A percentile compares a stretch with the other conserved stretches of the same genome.
Evolutionary conservation across 1,284 basidiomycete species (phyloP).

Genomic region (Cryptococcus sp.): DNA sequence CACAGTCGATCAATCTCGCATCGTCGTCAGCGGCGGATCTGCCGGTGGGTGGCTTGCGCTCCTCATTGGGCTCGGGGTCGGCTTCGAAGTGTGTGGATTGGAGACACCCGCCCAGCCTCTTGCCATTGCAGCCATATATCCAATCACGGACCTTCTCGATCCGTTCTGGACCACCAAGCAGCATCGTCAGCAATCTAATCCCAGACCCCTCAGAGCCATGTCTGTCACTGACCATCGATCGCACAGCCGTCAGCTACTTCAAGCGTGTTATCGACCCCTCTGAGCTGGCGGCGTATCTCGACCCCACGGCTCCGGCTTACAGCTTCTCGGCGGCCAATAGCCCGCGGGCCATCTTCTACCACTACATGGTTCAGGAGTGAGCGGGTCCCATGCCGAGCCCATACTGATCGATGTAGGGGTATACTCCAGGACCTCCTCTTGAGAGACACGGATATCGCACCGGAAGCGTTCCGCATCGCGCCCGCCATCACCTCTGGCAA

Average conservation of each 20-base stretch:
- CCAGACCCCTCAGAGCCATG: background rate
- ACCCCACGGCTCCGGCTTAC: constrained; percentile 7
- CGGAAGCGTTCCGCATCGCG: constrained; percentile 5
- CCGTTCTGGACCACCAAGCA: constrained; percentile 16
- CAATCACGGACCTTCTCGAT: constrained; percentile 17
- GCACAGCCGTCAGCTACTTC: background rate
- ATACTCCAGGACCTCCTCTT: constrained; percentile 8
- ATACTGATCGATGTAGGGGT: background rate
- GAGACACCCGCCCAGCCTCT: constrained; percentile 4
- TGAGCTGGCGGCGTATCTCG: constrained; percentile 4
- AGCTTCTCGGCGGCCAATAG: background rate
- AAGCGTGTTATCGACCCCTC: too few species aligned
- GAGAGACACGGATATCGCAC: constrained; percentile 2
- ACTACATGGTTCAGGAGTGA: constrained; percentile 10
- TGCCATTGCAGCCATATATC: constrained; percentile 13
- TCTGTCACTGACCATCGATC: background rate
- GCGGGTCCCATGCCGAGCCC: too few species aligned
- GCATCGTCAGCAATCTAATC: constrained; percentile 11
- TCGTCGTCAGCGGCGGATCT: constrained; percentile 15
- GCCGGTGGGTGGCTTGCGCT: constrained; percentile 22
- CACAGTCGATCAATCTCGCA: constrained; percentile 11
- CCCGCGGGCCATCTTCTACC: constrained; percentile 7
- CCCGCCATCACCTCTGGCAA: constrained; percentile 10
- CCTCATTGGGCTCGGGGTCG: constrained; percentile 10
- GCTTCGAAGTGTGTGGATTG: constrained; percentile 14